Base-by-base conservation (phyloP, 1,284 basidiomycete species). In the Cryptococcus sp. region DNA sequence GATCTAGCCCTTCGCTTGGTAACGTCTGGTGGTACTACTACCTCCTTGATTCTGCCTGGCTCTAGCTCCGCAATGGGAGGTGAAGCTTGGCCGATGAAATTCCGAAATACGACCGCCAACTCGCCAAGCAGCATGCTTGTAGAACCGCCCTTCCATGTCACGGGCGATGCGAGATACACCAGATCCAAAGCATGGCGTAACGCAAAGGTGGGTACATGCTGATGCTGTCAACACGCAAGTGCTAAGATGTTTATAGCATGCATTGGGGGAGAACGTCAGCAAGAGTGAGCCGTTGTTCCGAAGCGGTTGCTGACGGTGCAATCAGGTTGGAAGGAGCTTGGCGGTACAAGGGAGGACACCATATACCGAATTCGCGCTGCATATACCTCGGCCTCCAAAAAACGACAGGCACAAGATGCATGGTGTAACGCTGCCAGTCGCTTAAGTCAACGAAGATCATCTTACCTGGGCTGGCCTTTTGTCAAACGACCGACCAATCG, bases 371-470 rank as follows among this genome's bases (percentile, higher is more conserved):
- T 83, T 59, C 77, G 84, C 61, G 74, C 61, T 53, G 80, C 77
- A 57, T 91, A 91, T 66, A 81, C 87, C 49, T 83, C 83, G 20
- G 91, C 89, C 1, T 82, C 84, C 11, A 80, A 84, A 66, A 80
- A 91, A 61, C 87, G 86, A 72, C 77, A 83, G 29, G 78, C 80
- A 51, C 91, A 93, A 65, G 89, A 93, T 69, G 79, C 77, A 10
- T 89, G 87, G 84, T 77, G 81, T 15, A 80, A 74, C 10, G 16
- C 40, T 5, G 40, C 20, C 4, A 13, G 20, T 17, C 40, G 13
- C 6, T 20, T n/a, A 6, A n/a, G 5, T 17, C 17, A 43, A 13
- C 16, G 40, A 13, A 43, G 40, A 17, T 17, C 16, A 43, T 17
- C 40, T 4, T 20, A n/a, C 13, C 20, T 43, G 40, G 40, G 40